Evolutionary conservation across 176 grass and related monocot genomes (phyloP).

Genomic region (Paspalum notatum): DNA sequence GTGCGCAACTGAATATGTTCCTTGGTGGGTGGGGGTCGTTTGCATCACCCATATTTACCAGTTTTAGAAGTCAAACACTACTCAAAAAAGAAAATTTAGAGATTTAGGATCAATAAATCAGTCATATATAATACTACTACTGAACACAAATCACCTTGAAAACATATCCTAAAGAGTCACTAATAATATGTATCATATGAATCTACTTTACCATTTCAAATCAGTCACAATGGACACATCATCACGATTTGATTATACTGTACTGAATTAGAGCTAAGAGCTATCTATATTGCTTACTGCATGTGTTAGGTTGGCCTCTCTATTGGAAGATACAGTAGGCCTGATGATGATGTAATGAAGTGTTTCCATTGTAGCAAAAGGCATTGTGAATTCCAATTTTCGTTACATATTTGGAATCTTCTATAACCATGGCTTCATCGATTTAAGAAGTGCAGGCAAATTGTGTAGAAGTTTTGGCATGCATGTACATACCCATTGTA

Average conservation of each 20-base stretch:
- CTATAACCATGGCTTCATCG: not conserved
- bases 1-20: too few relatives aligned
- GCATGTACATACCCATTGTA: not conserved
- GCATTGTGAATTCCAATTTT: not conserved
- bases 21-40: too few relatives aligned
- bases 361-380: not conserved
- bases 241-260: not conserved
- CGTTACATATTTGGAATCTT: not conserved
- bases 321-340: not conserved
- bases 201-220: not conserved
- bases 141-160: not conserved
- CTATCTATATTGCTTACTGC: not conserved
- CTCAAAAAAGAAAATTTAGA: not conserved
- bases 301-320: conserved; percentile 3
- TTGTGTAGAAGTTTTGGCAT: not conserved
- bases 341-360: not conserved
- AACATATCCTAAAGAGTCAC: not conserved
- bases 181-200: not conserved
- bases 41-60: not conserved
- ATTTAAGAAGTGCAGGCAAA: not conserved
- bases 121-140: conserved; percentile 16
- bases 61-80: conserved; percentile 12
- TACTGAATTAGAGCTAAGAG: not conserved
- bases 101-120: conserved; percentile 1
- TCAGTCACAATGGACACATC: not conserved